These are phyloP conservation scores for Tolypocladium amazonense DNA, from an alignment of 2,329 filamentous ascomycete genomes.

Conservation along the genomic window DNA sequence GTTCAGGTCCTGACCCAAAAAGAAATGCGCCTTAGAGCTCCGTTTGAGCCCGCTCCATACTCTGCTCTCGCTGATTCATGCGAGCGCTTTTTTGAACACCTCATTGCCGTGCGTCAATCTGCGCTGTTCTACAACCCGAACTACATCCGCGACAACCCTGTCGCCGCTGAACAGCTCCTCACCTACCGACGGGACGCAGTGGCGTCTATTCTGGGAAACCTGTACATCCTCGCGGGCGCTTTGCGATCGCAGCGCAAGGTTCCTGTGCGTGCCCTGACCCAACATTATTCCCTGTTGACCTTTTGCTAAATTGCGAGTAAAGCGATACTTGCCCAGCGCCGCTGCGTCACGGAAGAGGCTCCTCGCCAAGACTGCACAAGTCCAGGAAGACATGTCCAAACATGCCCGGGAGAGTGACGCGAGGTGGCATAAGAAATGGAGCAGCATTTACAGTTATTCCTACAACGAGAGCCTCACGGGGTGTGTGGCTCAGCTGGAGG, in stretches of 20 bases:
- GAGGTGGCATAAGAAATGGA: conserved; percentile 34
- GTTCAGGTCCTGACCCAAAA: conserved; percentile 40
- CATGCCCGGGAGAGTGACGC: conserved; percentile 11
- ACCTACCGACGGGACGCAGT: conserved; percentile 44
- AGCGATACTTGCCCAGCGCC: conserved; percentile 45
- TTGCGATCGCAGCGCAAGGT: conserved; percentile 38
- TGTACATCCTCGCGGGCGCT: conserved; percentile 47
- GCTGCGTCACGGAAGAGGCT: conserved; percentile 41
- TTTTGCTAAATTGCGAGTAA: neutral
- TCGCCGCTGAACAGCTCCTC: conserved; percentile 37
- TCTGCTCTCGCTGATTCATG: conserved; percentile 43
- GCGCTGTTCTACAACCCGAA: conserved; percentile 46
- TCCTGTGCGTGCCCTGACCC: conserved; percentile 24
- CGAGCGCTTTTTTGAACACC: conserved; percentile 49
- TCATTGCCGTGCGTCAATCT: conserved; percentile 46
- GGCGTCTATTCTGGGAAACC: conserved; percentile 44
- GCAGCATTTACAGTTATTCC: conserved; percentile 45
- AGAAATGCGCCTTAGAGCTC: conserved; percentile 46
- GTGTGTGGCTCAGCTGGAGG: conserved; percentile 42
- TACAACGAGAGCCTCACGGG: conserved; percentile 43
- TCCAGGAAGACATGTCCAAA: conserved; percentile 27
- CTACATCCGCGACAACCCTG: conserved; percentile 37
- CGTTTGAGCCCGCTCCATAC: conserved; percentile 46
- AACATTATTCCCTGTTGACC: neutral
- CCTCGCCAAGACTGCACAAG: conserved; percentile 36